Percentiles rank a stretch among this genome's conserved stretches.
Evolutionary conservation across 257 asterid genomes (phyloP).

Genomic region (Striga asiatica): DNA sequence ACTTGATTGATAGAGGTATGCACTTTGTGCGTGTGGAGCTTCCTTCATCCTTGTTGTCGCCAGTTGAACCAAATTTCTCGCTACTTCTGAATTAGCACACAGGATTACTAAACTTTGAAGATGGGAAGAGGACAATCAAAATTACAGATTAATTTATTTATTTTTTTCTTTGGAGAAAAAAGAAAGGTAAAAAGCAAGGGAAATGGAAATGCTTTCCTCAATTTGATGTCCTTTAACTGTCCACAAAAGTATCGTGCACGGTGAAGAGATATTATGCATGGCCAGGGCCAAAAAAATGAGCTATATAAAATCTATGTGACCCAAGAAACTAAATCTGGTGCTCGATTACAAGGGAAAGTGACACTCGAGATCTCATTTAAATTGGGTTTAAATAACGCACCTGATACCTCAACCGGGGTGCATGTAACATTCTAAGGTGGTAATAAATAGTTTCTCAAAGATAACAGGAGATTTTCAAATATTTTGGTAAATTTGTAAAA

Average conservation of each 20-base stretch:
- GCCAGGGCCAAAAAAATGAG: background rate
- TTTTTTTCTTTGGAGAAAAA: no score
- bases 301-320: background rate
- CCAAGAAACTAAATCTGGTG: background rate
- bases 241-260: background rate
- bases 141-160: no score
- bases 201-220: background rate
- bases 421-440: background rate
- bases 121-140: background rate
- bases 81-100: constrained; percentile 38
- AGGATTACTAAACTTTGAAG: constrained; percentile 3
- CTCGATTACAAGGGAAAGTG: background rate
- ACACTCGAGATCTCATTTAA: no score
- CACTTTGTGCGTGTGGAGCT: constrained; percentile 50
- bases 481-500: no score
- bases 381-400: no score
- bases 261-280: background rate
- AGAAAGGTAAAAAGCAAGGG: no score
- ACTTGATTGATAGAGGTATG: constrained; percentile 72
- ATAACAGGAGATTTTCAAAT: no score
- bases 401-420: background rate
- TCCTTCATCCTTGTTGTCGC: constrained; percentile 44
- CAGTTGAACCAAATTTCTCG: constrained; percentile 39
- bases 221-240: background rate
- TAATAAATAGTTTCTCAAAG: no score